A percentile compares a stretch with the other conserved stretches of the same genome.
These are phyloP conservation scores for Cynanchum wilfordii DNA, from an alignment of 257 asterid species.

Conservation along the genomic window DNA sequence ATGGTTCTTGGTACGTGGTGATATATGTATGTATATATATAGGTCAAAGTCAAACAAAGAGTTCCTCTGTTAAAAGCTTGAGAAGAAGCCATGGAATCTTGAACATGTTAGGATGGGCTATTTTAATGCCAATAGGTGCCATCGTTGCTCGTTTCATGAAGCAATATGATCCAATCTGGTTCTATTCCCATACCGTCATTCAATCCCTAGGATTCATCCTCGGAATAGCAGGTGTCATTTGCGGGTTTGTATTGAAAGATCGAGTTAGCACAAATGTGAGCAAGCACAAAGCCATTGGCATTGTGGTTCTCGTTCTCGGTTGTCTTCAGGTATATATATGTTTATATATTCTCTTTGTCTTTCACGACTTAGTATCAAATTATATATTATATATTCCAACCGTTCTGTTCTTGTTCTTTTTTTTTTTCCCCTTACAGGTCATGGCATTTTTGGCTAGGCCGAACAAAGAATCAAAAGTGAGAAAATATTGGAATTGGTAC, in stretches of 20 bases:
- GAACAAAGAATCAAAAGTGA: conserved; percentile 49
- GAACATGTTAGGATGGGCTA: conserved; percentile 87
- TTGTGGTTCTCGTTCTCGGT: conserved; percentile 55
- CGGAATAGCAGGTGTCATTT: conserved; percentile 60
- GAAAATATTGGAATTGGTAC: conserved; percentile 93
- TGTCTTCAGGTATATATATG: conserved; percentile 64
- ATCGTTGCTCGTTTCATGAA: conserved; percentile 75
- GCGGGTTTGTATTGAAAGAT: conserved; percentile 57
- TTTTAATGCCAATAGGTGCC: conserved; percentile 67
- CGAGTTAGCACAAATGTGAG: conserved; percentile 42
- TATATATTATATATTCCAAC: too few relatives aligned
- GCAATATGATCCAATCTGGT: conserved; percentile 82
- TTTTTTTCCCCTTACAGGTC: conserved; percentile 49
- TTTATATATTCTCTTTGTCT: neutral
- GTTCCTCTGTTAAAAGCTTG: conserved; percentile 34
- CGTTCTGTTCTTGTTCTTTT: too few relatives aligned
- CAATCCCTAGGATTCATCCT: conserved; percentile 64
- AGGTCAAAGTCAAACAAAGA: conserved; percentile 50
- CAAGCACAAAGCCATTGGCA: conserved; percentile 70
- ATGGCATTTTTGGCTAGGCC: conserved; percentile 73
- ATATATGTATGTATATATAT: neutral
- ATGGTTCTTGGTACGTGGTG: neutral
- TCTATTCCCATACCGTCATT: conserved; percentile 51
- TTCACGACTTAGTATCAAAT: neutral
- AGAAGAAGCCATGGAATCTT: conserved; percentile 65